A percentile compares a stretch with the other conserved stretches of the same genome.
These are phyloP conservation scores for Microsporum canis DNA, from an alignment of 2,329 filamentous ascomycete genomes.

Conservation along the genomic window DNA sequence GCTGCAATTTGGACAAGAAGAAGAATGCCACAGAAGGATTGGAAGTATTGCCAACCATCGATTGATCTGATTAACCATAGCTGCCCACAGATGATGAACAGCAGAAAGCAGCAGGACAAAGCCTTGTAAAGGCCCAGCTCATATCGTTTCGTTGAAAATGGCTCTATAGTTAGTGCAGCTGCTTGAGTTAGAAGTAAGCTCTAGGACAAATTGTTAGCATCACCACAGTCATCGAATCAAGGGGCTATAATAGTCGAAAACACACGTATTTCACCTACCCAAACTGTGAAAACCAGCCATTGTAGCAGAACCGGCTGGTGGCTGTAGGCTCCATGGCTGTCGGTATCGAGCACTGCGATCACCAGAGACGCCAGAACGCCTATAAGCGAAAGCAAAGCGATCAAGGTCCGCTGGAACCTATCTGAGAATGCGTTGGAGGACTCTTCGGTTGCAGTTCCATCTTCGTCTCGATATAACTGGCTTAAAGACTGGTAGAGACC, in stretches of 20 bases:
- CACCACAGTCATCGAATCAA: not conserved
- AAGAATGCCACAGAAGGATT: slow-evolving; percentile 1
- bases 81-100: slow-evolving; percentile 8
- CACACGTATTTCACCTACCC: slow-evolving; percentile 44
- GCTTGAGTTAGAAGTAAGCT: slow-evolving; percentile 25
- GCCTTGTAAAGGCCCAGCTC: slow-evolving; percentile 24
- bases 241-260: not conserved
- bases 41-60: slow-evolving; percentile 1
- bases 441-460: slow-evolving; percentile 57
- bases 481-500: slow-evolving; percentile 16
- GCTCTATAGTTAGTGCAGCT: slow-evolving; percentile 25
- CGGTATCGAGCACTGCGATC: slow-evolving; percentile 43
- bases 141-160: slow-evolving; percentile 25
- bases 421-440: slow-evolving; percentile 53
- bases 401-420: slow-evolving; percentile 43
- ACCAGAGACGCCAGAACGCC: slow-evolving; percentile 48
- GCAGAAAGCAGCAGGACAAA: slow-evolving; percentile 20
- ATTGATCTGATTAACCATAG: slow-evolving; percentile 11
- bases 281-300: slow-evolving; percentile 50
- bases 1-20: slow-evolving; percentile 16
- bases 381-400: slow-evolving; percentile 43
- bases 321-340: slow-evolving; percentile 18
- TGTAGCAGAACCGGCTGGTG: slow-evolving; percentile 36
- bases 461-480: slow-evolving; percentile 54
- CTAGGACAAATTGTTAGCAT: slow-evolving; percentile 12